Conservation (phyloP, 768 basidiomycete species). For the Termitomyces sp. region DNA sequence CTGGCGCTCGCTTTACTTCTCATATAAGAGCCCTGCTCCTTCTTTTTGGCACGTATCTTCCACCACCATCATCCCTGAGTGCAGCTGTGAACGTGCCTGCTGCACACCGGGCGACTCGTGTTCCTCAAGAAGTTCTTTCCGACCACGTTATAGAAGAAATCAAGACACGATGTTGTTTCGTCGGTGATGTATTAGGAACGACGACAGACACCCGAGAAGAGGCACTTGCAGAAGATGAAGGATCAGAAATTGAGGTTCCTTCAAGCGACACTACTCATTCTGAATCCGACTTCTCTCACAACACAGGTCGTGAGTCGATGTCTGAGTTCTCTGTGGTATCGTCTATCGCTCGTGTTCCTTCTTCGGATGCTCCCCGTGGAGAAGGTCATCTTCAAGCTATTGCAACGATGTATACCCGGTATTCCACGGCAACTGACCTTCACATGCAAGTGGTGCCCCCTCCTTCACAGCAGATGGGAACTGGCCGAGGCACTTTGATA, state of each 20-base stretch:
- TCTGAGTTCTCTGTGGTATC: slow-evolving; percentile 56
- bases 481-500: slow-evolving; percentile 70
- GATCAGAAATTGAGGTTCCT: slow-evolving; percentile 34
- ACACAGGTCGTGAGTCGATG: slow-evolving; percentile 38
- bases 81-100: slow-evolving; percentile 57
- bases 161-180: slow-evolving; percentile 87
- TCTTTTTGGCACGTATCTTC: slow-evolving; percentile 79
- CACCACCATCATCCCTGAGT: slow-evolving; percentile 69
- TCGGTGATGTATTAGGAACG: slow-evolving; percentile 53
- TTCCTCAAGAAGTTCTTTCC: slow-evolving; percentile 77
- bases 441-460: slow-evolving; percentile 67
- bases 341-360: slow-evolving; percentile 23
- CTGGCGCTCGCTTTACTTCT: slow-evolving; percentile 73
- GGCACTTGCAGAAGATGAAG: slow-evolving; percentile 26
- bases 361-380: slow-evolving; percentile 24
- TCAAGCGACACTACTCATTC: slow-evolving; percentile 54
- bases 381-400: slow-evolving; percentile 61
- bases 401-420: slow-evolving; percentile 62
- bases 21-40: slow-evolving; percentile 80
- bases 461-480: slow-evolving; percentile 56
- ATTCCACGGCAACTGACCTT: slow-evolving; percentile 75
- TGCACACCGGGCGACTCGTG: slow-evolving; percentile 54
- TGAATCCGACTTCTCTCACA: slow-evolving; percentile 58
- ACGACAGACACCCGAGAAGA: slow-evolving; percentile 26
- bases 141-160: slow-evolving; percentile 84